Evolutionary conservation across 768 basidiomycete genomes (phyloP).

Genomic region (Lactifluus subvellereus): DNA sequence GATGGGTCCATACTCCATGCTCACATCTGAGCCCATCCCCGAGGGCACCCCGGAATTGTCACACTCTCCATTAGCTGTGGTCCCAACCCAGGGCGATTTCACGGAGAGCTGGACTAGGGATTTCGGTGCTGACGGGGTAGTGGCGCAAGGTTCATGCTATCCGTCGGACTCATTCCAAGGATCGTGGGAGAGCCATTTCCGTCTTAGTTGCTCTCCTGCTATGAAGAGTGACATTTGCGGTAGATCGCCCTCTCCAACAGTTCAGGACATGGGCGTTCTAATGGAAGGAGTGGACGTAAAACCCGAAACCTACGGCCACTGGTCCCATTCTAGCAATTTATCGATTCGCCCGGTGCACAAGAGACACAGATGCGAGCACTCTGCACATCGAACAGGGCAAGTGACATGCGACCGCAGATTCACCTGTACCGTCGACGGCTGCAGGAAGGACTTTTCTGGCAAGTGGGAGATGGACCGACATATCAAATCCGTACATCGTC

Average conservation of each 20-base stretch:
- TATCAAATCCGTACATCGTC: conserved; percentile 13
- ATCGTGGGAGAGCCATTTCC: neutral
- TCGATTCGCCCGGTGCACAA: neutral
- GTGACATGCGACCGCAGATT: conserved; percentile 6
- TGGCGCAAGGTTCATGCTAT: neutral
- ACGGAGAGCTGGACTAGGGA: neutral
- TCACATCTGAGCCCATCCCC: neutral
- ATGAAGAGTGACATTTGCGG: neutral
- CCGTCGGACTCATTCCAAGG: neutral
- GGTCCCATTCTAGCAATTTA: neutral
- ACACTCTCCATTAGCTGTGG: neutral
- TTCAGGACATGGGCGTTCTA: no score
- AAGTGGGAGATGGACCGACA: conserved; percentile 19
- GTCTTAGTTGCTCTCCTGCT: neutral
- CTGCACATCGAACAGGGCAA: neutral
- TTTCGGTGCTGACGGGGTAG: neutral
- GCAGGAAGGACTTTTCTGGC: conserved; percentile 15
- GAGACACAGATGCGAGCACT: neutral
- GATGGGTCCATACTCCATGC: neutral
- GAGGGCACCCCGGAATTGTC: neutral
- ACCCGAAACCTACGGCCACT: neutral
- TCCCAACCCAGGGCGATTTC: neutral
- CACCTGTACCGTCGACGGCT: neutral
- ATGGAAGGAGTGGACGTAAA: neutral
- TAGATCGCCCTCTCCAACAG: neutral